Percentiles rank a stretch among this genome's conserved stretches.
These are phyloP conservation scores for Houttuynia cordata DNA, from an alignment of 164 flowering plant genomes.

Conservation along the genomic window DNA sequence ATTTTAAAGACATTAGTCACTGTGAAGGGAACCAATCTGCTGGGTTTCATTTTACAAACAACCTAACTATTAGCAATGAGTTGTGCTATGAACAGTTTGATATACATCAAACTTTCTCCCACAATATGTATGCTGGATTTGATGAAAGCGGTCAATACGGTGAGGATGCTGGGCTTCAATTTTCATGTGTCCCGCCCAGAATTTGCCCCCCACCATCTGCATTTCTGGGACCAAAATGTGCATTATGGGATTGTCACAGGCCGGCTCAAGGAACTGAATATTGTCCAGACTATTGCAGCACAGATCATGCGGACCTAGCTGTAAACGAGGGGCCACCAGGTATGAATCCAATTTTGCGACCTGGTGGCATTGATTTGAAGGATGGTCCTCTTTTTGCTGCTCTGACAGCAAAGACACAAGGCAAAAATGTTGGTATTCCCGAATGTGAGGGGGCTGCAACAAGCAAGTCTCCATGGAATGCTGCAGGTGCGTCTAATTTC, in stretches of 20 bases:
- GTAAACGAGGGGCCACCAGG: constrained; percentile 91
- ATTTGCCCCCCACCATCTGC: constrained; percentile 86
- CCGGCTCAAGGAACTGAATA: constrained; percentile 82
- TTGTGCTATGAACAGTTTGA: constrained; percentile 53
- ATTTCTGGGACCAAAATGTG: constrained; percentile 94
- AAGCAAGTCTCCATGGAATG: constrained; percentile 98
- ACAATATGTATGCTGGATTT: constrained; percentile 27
- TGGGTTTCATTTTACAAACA: constrained; percentile 27
- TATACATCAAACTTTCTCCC: constrained; percentile 49
- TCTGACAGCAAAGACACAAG: constrained; percentile 72
- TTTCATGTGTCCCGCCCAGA: constrained; percentile 37
- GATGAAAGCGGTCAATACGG: constrained; percentile 22
- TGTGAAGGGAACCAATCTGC: constrained; percentile 32
- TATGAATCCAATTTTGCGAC: constrained; percentile 85
- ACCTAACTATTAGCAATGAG: constrained; percentile 24
- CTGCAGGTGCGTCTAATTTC: constrained; percentile 52
- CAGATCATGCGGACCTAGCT: constrained; percentile 72
- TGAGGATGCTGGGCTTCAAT: constrained; percentile 35
- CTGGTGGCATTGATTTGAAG: constrained; percentile 94
- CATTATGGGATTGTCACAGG: constrained; percentile 97
- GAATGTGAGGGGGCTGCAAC: constrained; percentile 99
- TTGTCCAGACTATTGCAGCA: constrained; percentile 83
- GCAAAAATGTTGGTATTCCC: constrained; percentile 92
- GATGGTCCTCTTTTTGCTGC: constrained; percentile 91
- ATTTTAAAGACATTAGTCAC: constrained; percentile 37